These are phyloP conservation scores for Euphorbia lathyris DNA, from an alignment of 345 rosid genomes.

Conservation along the genomic window DNA sequence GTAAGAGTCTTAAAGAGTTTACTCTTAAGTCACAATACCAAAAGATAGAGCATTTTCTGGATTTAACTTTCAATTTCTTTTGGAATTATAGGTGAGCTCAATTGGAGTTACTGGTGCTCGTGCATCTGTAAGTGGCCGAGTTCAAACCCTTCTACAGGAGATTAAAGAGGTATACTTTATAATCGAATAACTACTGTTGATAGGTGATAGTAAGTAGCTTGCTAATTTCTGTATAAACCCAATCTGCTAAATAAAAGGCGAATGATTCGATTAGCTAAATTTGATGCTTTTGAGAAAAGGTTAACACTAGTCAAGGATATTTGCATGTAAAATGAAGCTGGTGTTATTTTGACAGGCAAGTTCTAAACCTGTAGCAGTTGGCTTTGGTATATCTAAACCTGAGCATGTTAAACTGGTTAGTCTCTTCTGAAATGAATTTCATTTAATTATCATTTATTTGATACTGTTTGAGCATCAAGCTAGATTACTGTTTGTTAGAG, in stretches of 20 bases:
- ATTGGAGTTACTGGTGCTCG: conserved; percentile 89
- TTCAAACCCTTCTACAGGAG: conserved; percentile 61
- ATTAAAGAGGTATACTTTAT: conserved; percentile 50
- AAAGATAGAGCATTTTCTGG: neutral
- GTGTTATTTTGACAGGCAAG: conserved; percentile 39
- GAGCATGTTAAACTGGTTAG: conserved; percentile 79
- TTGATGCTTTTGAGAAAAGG: neutral
- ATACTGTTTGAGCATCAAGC: neutral
- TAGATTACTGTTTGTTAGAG: neutral
- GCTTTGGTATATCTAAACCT: conserved; percentile 80
- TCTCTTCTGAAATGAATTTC: conserved; percentile 12
- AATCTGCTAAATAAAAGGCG: neutral
- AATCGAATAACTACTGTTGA: neutral
- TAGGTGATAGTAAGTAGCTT: neutral
- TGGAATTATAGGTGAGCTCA: conserved; percentile 65
- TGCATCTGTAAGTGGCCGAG: conserved; percentile 59
- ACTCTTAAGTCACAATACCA: neutral
- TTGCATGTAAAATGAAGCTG: neutral
- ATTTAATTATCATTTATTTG: neutral
- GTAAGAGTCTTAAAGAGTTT: conserved; percentile 39
- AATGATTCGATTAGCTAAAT: no score
- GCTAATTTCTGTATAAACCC: neutral
- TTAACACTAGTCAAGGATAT: neutral
- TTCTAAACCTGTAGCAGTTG: conserved; percentile 71
- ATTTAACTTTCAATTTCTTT: conserved; percentile 6